Evolutionary conservation across 768 basidiomycete species (phyloP), one percentile per base, ranked within the genome.

Genomic region (Phallus indusiatus): DNA sequence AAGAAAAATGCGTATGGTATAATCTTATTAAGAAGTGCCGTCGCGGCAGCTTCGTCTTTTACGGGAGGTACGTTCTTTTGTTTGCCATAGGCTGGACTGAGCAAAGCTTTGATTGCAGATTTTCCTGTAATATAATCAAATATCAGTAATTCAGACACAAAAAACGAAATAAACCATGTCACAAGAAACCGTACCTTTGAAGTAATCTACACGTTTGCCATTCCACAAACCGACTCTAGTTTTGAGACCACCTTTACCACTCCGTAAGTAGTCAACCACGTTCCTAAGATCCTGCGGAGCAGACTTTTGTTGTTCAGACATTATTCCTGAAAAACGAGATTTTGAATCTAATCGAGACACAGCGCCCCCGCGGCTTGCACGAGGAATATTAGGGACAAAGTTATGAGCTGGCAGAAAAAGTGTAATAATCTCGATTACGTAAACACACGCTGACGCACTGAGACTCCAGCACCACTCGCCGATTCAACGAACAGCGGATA

Each of bases 151-250:
- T 28, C 11, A 22, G 49, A 36, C 21, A 47, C 47, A 53, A 53
- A 37, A 53, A 47, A 42, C 48, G 53, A 21, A 21, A 47, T 24
- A 47, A 21, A 47, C 54, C 37, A 59, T 36, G 58, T 22, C 49
- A 57, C 21, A 50, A 28, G 55, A 54, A 62, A 47, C 64, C 79
- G 64, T 54, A 94, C 95, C 96, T 77, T 94, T 99, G 79, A 98
- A 99, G 74, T 98, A 99, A 72, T 98, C 95, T 54, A 94, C 74
- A 36, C 95, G 85, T 72, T 95, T 96, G 21, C 95, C 95, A 65
- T 91, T 91, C 67, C 97, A 74, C 9, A 94, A 88, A 20, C 96
- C 96, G 10, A 88, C 85, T 63, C 91, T 81, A 56, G 86, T 81
- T 76, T 96, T 97, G 66, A 97, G 83, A 1, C 91, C 91, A 14